Evolutionary conservation across 768 basidiomycete genomes (phyloP), one percentile per base, ranked within the genome.

Genomic region (Kwoniella europaea): DNA sequence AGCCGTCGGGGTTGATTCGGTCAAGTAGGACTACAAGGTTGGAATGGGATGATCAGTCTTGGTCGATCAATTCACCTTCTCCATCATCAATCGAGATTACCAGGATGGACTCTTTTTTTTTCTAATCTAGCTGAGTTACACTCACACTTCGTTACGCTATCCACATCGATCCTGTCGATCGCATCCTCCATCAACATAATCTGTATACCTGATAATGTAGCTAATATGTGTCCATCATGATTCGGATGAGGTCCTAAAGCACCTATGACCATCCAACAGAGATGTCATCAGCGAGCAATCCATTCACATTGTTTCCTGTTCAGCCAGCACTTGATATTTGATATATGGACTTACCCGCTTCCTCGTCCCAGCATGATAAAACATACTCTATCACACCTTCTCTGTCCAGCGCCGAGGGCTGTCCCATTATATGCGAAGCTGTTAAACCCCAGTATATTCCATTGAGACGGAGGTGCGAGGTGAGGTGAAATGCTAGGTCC

Each of bases 361-460:
- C 89, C 12, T 94, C 91, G 78, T 96, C 91, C 94, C 94, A 98
- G 82, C 97, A 99, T 74, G 89, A 90, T 89, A 94, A 88, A 63
- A 98, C 93, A 81, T 92, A 98, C 2, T 87, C 87, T 41, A 98
- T 88, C 88, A 92, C 92, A 72, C 93, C 93, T 27, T 93, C 89
- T 52, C 90, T 85, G 74, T 91, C 88, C 63, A 99, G 85, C 0
- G 93, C 93, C 60, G 94, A 91, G 65, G 88, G 85, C 56, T 87
- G 88, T 1, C 87, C 88, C 90, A 98, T 91, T 57, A 94, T 86
- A 46, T 88, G 91, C 2, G 96, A 85, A 0, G 97, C 94, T 0
- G 91, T 93, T 52, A 94, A 86, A 9, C 94, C 97, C 97, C 97
- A 99, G 83, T 97, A 99, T 9, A 98, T 86, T 2, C 94, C 96